A percentile compares a stretch with the other conserved stretches of the same genome.
phyloP scores from a whole-genome alignment of 176 grass and related monocot genomes.

The Oryza glumipatula region DNA sequence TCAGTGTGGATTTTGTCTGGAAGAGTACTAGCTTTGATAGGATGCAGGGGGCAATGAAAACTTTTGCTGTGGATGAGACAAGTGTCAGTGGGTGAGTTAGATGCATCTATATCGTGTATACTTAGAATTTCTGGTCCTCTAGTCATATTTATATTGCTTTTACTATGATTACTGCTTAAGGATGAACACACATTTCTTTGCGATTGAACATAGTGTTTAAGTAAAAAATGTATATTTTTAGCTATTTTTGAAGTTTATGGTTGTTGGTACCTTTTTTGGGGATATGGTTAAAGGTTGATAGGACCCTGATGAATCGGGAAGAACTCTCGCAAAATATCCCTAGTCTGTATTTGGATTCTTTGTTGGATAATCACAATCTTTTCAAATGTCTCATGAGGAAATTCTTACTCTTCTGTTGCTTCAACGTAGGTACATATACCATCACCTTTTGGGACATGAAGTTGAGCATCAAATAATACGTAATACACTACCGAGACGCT shows the following conservation, averaged over 20 bases:
- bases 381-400: not conserved
- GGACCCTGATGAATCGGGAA: not conserved
- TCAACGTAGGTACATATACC: conserved; percentile 89
- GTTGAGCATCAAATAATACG: conserved; percentile 96
- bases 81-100: conserved; percentile 98
- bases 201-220: not conserved
- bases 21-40: conserved; percentile 99
- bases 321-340: not conserved
- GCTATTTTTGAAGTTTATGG: not conserved
- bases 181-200: not conserved
- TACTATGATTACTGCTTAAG: conserved; percentile 7
- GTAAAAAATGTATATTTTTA: not conserved
- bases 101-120: conserved; percentile 8
- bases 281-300: conserved; percentile 2
- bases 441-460: conserved; percentile 98
- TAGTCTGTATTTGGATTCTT: conserved; percentile 15
- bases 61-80: conserved; percentile 96
- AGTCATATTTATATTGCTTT: not conserved
- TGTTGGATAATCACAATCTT: conserved; percentile 5
- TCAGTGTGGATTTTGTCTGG: conserved; percentile 99
- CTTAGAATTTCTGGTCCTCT: not conserved
- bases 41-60: conserved; percentile 99
- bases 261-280: not conserved
- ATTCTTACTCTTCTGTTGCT: conserved; percentile 11
- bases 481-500: conserved; percentile 85